Evolutionary conservation across 768 basidiomycete species (phyloP), one percentile per base, ranked within the genome.

Genomic region (Saitozyma podzolica): DNA sequence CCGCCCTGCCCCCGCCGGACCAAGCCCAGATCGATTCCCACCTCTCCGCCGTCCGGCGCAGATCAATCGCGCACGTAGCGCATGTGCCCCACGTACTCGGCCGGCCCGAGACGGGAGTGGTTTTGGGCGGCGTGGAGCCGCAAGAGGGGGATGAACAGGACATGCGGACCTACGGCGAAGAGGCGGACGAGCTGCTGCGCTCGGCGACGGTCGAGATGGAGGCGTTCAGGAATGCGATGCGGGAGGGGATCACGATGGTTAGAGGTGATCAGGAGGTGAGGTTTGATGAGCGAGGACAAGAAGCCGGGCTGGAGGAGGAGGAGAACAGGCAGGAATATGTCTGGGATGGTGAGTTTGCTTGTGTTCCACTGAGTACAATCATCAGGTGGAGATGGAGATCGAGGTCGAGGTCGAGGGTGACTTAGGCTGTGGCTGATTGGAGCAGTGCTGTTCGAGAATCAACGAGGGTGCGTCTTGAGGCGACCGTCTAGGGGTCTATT

Each of bases 371-470:
- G 29, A 5, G 29, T 5, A 2, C 29, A 29, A 5, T 29, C 29
- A 2, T 5, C 29, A 29, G 29, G 5, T 29, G 29, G 29, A 29
- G 29, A 29, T 2, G 29, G 29, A 29, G 29, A 5, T 29, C 2
- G 29, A 29, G 29, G 2, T 29, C 29, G 29, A 29, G 5, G 29
- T 29, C 29, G 29, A 29, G 2, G n/a, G 39, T 39, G 59, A 40
- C 14, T n/a, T n/a, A 20, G n/a, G 53, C 56, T 50, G 41, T 54
- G 16, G 20, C 16, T 40, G n/a, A 50, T 5, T 29, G 14, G 6
- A 49, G n/a, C 54, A 76, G 74, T 76, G 3, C 59, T 76, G 40
- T 76, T 73, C 40, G 74, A 76, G 61, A 76, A 76, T 45, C 74
- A 76, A 56, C 54, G 74, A 64, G 74, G 73, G 67, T 69, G 29